A percentile compares a stretch with the other conserved stretches of the same genome.
These are phyloP conservation scores for Sarcomyxa edulis DNA, from an alignment of 768 basidiomycete species.

Conservation along the genomic window DNA sequence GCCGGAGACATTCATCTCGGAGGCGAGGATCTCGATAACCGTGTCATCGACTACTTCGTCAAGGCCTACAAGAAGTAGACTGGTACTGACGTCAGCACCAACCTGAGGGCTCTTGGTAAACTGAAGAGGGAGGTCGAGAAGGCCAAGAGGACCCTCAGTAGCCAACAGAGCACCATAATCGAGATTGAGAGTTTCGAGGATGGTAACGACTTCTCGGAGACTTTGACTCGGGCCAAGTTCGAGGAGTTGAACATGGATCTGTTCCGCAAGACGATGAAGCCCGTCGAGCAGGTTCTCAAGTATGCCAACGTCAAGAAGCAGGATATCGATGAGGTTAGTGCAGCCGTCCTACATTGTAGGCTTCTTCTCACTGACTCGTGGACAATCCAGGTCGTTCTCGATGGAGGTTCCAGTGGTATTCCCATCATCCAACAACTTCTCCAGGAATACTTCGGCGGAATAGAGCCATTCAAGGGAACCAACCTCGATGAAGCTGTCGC, in stretches of 20 bases:
- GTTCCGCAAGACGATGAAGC: constrained; percentile 99
- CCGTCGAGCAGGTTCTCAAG: constrained; percentile 98
- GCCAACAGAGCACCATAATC: constrained; percentile 84
- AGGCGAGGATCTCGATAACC: constrained; percentile 95
- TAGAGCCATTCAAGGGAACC: constrained; percentile 97
- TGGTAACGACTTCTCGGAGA: constrained; percentile 97
- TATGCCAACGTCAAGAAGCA: constrained; percentile 99
- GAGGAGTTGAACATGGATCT: constrained; percentile 98
- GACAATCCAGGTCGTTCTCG: constrained; percentile 67
- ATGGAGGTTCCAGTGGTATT: constrained; percentile 98
- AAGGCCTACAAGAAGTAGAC: constrained; percentile 92
- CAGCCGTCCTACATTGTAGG: neutral
- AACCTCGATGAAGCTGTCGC: constrained; percentile 99
- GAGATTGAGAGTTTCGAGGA: constrained; percentile 96
- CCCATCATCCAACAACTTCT: constrained; percentile 98
- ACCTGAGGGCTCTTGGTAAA: constrained; percentile 84
- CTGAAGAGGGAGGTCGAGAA: constrained; percentile 93
- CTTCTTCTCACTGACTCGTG: neutral
- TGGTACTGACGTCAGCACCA: constrained; percentile 74
- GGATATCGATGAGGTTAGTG: constrained; percentile 77
- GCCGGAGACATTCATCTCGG: constrained; percentile 94
- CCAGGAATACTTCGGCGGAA: constrained; percentile 94
- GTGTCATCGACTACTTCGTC: constrained; percentile 85
- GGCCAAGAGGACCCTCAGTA: constrained; percentile 89
- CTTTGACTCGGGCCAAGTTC: constrained; percentile 96